Evolutionary conservation across 768 basidiomycete species (phyloP).

Genomic region (Xerocomellus intermedius): DNA sequence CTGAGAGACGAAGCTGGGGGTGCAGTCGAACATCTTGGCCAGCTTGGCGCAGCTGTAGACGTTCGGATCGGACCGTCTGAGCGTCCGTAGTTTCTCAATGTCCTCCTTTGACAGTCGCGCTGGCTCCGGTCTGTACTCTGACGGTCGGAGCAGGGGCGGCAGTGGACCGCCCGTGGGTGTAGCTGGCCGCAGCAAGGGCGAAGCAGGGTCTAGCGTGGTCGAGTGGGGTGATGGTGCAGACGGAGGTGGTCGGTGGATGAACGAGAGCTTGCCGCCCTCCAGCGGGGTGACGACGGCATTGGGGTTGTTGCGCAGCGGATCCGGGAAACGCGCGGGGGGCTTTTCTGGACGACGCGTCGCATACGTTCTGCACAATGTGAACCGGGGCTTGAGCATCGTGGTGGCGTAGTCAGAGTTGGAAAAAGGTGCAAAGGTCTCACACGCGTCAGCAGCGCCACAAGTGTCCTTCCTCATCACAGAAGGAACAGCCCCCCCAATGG

Average conservation of each 20-base stretch:
- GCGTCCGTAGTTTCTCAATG: constrained; percentile 53
- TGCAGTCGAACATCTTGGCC: constrained; percentile 77
- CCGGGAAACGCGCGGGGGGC: constrained; percentile 54
- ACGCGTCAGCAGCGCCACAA: background rate
- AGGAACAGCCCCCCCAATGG: background rate
- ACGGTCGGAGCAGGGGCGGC: constrained; percentile 50
- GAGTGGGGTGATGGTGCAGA: constrained; percentile 73
- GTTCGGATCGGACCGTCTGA: constrained; percentile 57
- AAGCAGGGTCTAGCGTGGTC: constrained; percentile 63
- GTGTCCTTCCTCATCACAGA: background rate
- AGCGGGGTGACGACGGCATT: constrained; percentile 51
- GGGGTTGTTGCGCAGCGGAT: constrained; percentile 55
- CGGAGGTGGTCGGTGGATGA: constrained; percentile 84
- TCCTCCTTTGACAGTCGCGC: constrained; percentile 50
- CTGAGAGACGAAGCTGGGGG: constrained; percentile 61
- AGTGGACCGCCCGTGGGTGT: constrained; percentile 31
- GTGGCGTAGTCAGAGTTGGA: background rate
- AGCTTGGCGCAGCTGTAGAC: constrained; percentile 62
- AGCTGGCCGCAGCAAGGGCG: constrained; percentile 59
- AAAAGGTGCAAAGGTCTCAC: background rate
- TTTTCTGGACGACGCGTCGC: constrained; percentile 40
- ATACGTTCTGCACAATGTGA: constrained; percentile 35
- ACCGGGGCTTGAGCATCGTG: constrained; percentile 23
- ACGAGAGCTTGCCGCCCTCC: constrained; percentile 59
- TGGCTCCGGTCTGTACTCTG: constrained; percentile 32